Conservation (phyloP, 495 filamentous ascomycete species). For the Neurospora sp. region DNA sequence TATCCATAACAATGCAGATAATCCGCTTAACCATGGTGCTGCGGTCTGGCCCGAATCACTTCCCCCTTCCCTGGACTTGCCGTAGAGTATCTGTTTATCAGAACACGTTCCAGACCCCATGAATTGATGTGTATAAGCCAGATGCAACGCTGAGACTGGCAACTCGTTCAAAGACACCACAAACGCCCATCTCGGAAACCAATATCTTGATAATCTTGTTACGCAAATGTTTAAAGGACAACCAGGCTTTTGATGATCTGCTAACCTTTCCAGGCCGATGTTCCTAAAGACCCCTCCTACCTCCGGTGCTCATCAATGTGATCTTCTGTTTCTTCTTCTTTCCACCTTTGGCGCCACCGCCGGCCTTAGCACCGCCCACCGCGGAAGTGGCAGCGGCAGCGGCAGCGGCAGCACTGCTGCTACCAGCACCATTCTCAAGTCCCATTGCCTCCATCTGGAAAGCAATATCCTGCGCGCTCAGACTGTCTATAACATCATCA, state of each 20-base stretch:
- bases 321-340: slow-evolving; percentile 94
- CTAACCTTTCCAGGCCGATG: background rate
- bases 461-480: slow-evolving; percentile 29
- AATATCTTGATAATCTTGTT: background rate
- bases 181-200: background rate
- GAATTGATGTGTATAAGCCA: background rate
- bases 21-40: background rate
- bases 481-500: slow-evolving; percentile 24
- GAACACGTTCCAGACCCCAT: background rate
- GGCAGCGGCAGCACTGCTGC: slow-evolving; percentile 10
- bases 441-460: slow-evolving; percentile 37
- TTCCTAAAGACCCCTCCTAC: slow-evolving; percentile 24
- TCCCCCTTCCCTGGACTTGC: background rate
- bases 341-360: slow-evolving; percentile 40
- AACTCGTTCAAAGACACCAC: background rate
- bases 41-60: background rate
- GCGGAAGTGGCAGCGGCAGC: slow-evolving; percentile 10
- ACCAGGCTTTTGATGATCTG: background rate
- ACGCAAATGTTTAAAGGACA: background rate
- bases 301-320: slow-evolving; percentile 77
- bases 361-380: slow-evolving; percentile 11
- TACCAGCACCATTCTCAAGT: slow-evolving; percentile 17
- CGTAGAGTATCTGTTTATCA: background rate
- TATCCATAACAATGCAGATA: background rate
- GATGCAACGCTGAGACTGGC: background rate